Base-by-base conservation (phyloP, 1,284 basidiomycete genomes). In the Prillingera fragicola region DNA sequence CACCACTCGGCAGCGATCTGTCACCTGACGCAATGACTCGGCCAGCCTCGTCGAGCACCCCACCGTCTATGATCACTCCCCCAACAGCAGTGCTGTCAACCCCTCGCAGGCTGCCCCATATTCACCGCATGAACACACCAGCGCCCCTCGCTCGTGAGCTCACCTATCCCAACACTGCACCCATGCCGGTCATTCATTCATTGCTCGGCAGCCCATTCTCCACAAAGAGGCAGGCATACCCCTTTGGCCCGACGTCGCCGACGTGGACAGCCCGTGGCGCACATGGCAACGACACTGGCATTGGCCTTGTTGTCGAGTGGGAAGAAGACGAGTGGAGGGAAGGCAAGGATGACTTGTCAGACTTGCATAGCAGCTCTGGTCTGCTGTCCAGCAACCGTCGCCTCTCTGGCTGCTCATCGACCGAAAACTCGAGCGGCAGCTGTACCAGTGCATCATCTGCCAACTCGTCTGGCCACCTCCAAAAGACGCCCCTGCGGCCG, bases 141-240 rank as follows among this genome's bases (percentile, higher is more conserved):
- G 43, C 51, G 5, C 40, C 45, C 1, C 33, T 48, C 22, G 38
- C 40, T 26, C 28, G 37, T 38, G 40, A 55, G 35, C 27, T 54
- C 25, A 25, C 46, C 28, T 41, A 42, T 32, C 61, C 65, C 2
- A 50, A 56, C n/a, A 64, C 60, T 0, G 62, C 59, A 3, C 59
- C 64, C 15, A 50, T 64, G 17, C 63, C 63, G 1, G 52, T 55
- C 3, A 45, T 57, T 13, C 45, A 62, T n/a, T 54, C 61, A 15
- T 58, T 66, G 18, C 58, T 65, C 3, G 64, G 64, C 15, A 62
- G 60, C 34, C 65, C 65, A 10, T 68, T 68, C 48, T 53, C 47
- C 29, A 44, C 48, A 29, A 59, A 57, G 33, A 50, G 45, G 4
- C 33, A 56, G 21, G 57, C 55, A 8, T 32, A 26, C 32, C 21